Evolutionary conservation across 2,329 filamentous ascomycete species (phyloP).

Genomic region (Tolypocladium endophyticum): DNA sequence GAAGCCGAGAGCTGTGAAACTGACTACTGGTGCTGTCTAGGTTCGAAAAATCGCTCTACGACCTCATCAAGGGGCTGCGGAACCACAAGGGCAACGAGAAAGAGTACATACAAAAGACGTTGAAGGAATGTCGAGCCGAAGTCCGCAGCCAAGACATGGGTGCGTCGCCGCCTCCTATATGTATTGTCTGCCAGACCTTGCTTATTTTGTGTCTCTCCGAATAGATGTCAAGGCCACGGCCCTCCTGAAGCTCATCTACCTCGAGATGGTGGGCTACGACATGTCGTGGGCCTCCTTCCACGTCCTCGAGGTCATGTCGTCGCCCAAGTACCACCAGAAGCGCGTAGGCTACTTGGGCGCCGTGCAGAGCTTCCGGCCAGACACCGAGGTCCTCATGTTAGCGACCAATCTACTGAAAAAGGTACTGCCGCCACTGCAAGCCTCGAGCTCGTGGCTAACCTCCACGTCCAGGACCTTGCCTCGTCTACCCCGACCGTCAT

Average conservation of each 20-base stretch:
- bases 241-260: constrained; percentile 87
- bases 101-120: constrained; percentile 85
- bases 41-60: constrained; percentile 99
- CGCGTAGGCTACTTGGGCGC: constrained; percentile 89
- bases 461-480: constrained; percentile 49
- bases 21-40: constrained; percentile 31
- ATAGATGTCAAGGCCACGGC: constrained; percentile 91
- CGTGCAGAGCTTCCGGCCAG: constrained; percentile 88
- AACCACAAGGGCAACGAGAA: constrained; percentile 93
- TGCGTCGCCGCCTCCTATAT: constrained; percentile 28
- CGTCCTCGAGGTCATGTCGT: constrained; percentile 98
- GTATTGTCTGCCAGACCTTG: background rate
- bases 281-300: constrained; percentile 99
- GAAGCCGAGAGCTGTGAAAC: background rate
- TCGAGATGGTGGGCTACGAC: constrained; percentile 98
- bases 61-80: constrained; percentile 92
- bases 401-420: constrained; percentile 96
- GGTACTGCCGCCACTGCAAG: constrained; percentile 28
- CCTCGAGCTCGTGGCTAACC: background rate
- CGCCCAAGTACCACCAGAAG: constrained; percentile 88
- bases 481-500: constrained; percentile 65
- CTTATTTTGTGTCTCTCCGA: constrained; percentile 3
- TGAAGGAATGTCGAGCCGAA: constrained; percentile 92
- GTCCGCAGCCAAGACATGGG: constrained; percentile 90
- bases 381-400: constrained; percentile 95